Evolutionary conservation across 1,284 basidiomycete genomes (phyloP), one percentile per base, ranked within the genome.

Genomic region (Cryptococcus wingfieldii): DNA sequence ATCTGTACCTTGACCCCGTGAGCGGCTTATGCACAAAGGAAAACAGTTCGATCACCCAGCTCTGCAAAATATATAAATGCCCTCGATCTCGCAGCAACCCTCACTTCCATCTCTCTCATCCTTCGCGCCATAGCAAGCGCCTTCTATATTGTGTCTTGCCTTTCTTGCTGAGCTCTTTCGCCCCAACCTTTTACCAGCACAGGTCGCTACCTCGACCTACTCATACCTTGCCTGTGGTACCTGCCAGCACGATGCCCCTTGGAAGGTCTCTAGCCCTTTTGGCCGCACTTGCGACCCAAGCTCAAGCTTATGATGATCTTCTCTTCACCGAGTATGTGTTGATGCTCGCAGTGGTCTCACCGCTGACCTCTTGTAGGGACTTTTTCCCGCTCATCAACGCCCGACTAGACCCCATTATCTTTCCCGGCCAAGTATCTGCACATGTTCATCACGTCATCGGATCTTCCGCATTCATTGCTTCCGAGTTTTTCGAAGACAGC

Each of bases 341-440:
- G 2, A 38, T 14, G 23, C 23, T 23, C 3, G 10, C 31, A 8
- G 10, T 34, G 31, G 31, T 10, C 31, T 19, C 34, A 37, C 38
- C 12, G 47, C 47, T 52, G 28, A 34, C 55, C 38, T 19, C 51
- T 56, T 23, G 31, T 46, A 39, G 27, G 27, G 43, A 46, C 42
- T 60, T 57, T 56, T 59, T 62, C 59, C 55, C 90, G 90, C 88
- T 98, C 92, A 82, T 93, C 94, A 80, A 96, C 91, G 59, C 63
- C 14, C 62, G 71, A 18, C 25, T 77, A 39, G 78, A 79, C 59
- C 73, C 78, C 5, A 76, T 79, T 54, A 64, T 78, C 52, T 48
- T 55, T 7, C 70, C 75, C 14, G 72, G 71, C 19, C 55, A 43
- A 12, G 59, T 72, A 8, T 73, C 69, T 2, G 52, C 61, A 7